phyloP scores from a whole-genome alignment of 345 rosid species.

The Lumnitzera racemosa region DNA sequence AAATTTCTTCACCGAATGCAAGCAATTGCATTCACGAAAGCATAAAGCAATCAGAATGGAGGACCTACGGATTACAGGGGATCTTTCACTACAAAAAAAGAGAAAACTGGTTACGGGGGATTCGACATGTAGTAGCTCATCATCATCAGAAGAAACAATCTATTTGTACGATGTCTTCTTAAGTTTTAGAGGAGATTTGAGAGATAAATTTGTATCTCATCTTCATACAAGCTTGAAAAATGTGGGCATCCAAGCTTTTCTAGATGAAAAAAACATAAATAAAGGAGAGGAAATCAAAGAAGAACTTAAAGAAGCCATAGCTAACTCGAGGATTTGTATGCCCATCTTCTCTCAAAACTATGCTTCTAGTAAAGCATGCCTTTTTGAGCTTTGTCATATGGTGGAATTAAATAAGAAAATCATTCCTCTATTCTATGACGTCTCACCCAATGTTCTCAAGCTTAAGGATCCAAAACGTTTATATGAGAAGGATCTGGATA shows the following conservation, averaged over 20 bases:
- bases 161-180: no score
- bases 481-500: neutral
- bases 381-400: neutral
- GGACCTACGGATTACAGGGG: no score
- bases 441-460: neutral
- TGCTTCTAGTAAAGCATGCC: constrained; percentile 2
- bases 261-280: neutral
- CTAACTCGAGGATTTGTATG: neutral
- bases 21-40: no score
- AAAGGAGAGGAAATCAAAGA: neutral
- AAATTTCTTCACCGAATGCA: no score
- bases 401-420: neutral
- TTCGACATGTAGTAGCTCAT: no score
- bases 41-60: no score
- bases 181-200: no score
- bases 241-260: neutral
- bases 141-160: no score
- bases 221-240: no score
- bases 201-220: no score
- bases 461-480: neutral
- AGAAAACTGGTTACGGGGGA: no score
- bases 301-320: neutral
- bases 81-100: no score
- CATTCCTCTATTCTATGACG: constrained; percentile 2
- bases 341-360: constrained; percentile 3